Evolutionary conservation across 306 rosid genomes (phyloP).

Genomic region (Rosa persica): DNA sequence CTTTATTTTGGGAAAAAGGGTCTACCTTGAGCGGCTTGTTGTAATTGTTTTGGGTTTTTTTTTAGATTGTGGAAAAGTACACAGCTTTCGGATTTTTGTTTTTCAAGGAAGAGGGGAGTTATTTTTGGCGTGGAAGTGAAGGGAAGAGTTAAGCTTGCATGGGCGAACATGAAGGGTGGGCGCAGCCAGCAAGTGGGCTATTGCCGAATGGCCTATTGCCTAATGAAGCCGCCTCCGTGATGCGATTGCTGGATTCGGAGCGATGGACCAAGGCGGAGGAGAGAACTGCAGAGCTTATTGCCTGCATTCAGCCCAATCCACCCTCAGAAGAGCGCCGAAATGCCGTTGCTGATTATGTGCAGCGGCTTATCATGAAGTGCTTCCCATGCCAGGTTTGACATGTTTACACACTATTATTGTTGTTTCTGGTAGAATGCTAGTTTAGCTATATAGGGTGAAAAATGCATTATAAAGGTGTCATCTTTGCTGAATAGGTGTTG

Average conservation of each 20-base stretch:
- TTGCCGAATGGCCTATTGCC: conserved; percentile 90
- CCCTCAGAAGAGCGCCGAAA: conserved; percentile 81
- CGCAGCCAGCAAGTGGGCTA: conserved; percentile 83
- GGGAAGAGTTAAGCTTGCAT: conserved; percentile 64
- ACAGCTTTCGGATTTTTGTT: conserved; percentile 35
- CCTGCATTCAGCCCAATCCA: conserved; percentile 90
- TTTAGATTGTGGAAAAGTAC: conserved; percentile 16
- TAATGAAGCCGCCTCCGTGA: conserved; percentile 78
- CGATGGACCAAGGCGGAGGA: conserved; percentile 89
- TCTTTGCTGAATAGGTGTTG: too few species aligned
- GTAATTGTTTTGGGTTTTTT: conserved; percentile 12
- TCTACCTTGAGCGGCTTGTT: not conserved
- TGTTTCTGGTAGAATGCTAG: conserved; percentile 4
- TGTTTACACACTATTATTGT: not conserved
- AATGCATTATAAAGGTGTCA: conserved; percentile 6
- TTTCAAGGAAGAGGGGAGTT: conserved; percentile 12
- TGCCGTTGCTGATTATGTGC: conserved; percentile 85
- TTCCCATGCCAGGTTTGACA: conserved; percentile 84
- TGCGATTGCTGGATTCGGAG: conserved; percentile 68
- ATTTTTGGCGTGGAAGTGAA: conserved; percentile 21
- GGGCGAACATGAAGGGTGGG: conserved; percentile 95
- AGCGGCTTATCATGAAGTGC: conserved; percentile 71
- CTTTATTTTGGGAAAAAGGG: conserved; percentile 12
- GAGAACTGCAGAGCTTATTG: conserved; percentile 82
- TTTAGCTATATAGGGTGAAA: conserved; percentile 6